Conservation (phyloP, 768 basidiomycete genomes). For the Cystobasidium ongulense region DNA sequence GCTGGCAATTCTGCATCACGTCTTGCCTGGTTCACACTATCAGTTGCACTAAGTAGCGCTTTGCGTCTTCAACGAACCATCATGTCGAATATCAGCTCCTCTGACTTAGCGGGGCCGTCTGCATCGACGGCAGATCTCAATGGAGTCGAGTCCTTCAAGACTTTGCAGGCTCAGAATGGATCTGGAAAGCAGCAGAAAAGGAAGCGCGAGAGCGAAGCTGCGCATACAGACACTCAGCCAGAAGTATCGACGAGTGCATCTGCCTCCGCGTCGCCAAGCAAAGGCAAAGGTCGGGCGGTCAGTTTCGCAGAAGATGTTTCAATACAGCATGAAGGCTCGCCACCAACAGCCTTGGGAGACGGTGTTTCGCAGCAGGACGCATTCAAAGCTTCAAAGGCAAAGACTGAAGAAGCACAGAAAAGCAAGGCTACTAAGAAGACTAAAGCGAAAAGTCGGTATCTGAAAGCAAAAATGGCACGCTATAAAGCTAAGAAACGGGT, state of each 20-base stretch:
- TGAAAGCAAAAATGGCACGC: constrained; percentile 63
- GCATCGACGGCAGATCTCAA: neutral
- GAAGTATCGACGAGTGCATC: neutral
- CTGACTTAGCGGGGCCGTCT: neutral
- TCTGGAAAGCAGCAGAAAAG: neutral
- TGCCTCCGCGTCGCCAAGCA: neutral
- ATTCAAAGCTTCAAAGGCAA: neutral
- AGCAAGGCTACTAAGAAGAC: constrained; percentile 53
- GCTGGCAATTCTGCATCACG: neutral
- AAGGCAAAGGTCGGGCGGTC: constrained; percentile 27
- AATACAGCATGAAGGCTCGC: neutral
- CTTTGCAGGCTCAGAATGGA: constrained; percentile 15
- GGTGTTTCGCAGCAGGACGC: constrained; percentile 6
- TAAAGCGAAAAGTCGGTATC: constrained; percentile 63
- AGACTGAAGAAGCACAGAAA: constrained; percentile 31
- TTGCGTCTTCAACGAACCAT: too few species aligned
- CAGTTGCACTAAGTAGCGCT: too few species aligned
- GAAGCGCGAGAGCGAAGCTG: constrained; percentile 1
- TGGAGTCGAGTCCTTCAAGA: neutral
- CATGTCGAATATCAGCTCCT: neutral
- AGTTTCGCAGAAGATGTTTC: neutral
- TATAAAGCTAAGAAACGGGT: constrained; percentile 52
- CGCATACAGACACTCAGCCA: neutral
- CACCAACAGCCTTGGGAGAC: neutral
- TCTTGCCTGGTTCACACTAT: neutral